Conservation (phyloP, 192 early-diverging fungal genomes). For the Powellomyces hirtus region DNA sequence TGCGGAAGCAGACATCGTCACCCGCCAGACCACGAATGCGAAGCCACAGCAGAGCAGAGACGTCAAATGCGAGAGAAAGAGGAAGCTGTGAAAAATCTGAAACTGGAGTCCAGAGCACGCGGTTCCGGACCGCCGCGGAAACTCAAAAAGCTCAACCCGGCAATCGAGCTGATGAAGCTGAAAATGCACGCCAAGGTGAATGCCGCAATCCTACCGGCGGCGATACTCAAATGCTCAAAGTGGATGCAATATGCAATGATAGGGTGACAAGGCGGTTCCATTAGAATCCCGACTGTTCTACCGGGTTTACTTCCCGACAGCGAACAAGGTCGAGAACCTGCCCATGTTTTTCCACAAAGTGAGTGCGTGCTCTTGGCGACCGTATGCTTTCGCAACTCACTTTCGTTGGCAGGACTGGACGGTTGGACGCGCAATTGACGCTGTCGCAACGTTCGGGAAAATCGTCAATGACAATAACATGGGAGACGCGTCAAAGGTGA, state of each 20-base stretch:
- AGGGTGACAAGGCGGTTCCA: neutral
- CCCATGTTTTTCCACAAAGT: slow-evolving; percentile 2
- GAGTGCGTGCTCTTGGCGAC: too few relatives aligned
- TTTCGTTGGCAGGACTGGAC: slow-evolving; percentile 2
- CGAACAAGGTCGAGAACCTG: neutral
- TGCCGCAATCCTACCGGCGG: neutral
- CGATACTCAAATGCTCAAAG: neutral
- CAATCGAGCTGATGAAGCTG: neutral
- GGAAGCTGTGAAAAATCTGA: neutral
- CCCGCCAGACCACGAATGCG: slow-evolving; percentile 3
- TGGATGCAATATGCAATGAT: neutral
- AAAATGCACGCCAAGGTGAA: neutral
- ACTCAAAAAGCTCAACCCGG: neutral
- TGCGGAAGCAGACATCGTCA: neutral
- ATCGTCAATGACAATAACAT: neutral
- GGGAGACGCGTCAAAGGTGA: too few relatives aligned
- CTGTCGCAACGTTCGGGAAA: neutral
- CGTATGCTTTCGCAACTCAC: too few relatives aligned
- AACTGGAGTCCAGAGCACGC: neutral
- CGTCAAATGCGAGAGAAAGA: neutral
- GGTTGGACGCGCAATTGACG: neutral
- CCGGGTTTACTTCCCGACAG: neutral
- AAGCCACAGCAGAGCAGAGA: neutral
- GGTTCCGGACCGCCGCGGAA: neutral
- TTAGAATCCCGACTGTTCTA: neutral